Base-by-base conservation (phyloP, 371 early-diverging fungal genomes). In the Umbelopsis sp. region DNA sequence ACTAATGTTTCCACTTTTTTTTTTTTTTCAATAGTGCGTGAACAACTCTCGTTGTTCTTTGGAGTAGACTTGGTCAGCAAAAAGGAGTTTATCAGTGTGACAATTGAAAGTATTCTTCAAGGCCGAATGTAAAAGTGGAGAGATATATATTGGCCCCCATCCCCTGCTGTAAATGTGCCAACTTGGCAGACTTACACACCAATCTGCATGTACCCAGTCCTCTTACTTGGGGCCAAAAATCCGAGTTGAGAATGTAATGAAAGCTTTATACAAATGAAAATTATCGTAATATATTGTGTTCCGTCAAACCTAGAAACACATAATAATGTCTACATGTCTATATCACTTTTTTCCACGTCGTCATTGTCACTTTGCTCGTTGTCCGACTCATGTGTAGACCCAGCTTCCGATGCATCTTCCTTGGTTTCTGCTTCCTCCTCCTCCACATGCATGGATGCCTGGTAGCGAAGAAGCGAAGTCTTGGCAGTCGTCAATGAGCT, bases 21-120 rank as follows among this genome's bases (percentile, higher is more conserved):
- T 2, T 25, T 25, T 20, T 29, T 57, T 32, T 35, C 29, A 7
- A 9, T 35, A 57, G 91, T 96, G 50, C 75, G 96, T 3, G 90
- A 92, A 66, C 86, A 90, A 70, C 73, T 96, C 62, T 76, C 85
- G 11, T 45, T 69, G 29, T 70, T 84, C 38, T 93, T 89, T 77
- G 89, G 90, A 2, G 75, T 91, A 16, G 94, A 96, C 65, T 73
- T 96, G 77, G 80, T 76, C 3, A 50, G 82, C 0, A 76, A 86
- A 70, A 90, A 90, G 72, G 93, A 94, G 29, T 93, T 88, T 72
- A 91, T 96, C 62, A 89, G 93, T 63, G 72, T 82, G 24, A 83
- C 85, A 46, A 93, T 96, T 68, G 94, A 94, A 72, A 24, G 80
- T 35, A 80, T 88, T 18, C 71, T 93, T 65, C 80, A 82, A 57